These are phyloP conservation scores for Erysimum pusillum DNA, from an alignment of 441 rosid genomes.

Conservation along the genomic window DNA sequence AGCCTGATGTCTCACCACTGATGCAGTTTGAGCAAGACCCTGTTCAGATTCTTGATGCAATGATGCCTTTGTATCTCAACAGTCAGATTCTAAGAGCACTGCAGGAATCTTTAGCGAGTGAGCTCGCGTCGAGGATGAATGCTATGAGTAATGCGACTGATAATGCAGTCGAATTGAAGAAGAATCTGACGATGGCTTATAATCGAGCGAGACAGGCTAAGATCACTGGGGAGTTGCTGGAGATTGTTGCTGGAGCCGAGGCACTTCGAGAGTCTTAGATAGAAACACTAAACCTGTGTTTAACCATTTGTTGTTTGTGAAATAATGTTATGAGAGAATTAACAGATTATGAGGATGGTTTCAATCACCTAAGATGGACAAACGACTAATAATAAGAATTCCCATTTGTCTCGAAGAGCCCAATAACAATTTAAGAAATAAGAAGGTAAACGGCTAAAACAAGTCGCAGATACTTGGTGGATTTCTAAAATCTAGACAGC, in stretches of 20 bases:
- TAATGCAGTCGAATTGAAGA: slow-evolving; percentile 74
- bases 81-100: slow-evolving; percentile 80
- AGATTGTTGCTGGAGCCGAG: slow-evolving; percentile 79
- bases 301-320: slow-evolving; percentile 8
- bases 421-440: slow-evolving; percentile 9
- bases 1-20: slow-evolving; percentile 56
- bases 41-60: slow-evolving; percentile 81
- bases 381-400: background rate
- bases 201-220: slow-evolving; percentile 73
- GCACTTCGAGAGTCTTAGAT: slow-evolving; percentile 55
- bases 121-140: slow-evolving; percentile 76
- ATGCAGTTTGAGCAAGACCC: slow-evolving; percentile 86
- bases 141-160: slow-evolving; percentile 81
- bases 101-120: slow-evolving; percentile 83
- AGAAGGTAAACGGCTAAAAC: slow-evolving; percentile 33
- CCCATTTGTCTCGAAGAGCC: slow-evolving; percentile 15
- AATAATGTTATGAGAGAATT: background rate
- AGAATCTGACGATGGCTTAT: slow-evolving; percentile 60
- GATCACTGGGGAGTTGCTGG: slow-evolving; percentile 76
- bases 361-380: background rate
- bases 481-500: slow-evolving; percentile 44
- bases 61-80: slow-evolving; percentile 82
- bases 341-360: background rate
- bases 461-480: slow-evolving; percentile 44
- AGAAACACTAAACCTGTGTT: background rate